These are phyloP conservation scores for Dactylellina parvicollis DNA, from an alignment of 2,329 filamentous ascomycete species.

Conservation along the genomic window DNA sequence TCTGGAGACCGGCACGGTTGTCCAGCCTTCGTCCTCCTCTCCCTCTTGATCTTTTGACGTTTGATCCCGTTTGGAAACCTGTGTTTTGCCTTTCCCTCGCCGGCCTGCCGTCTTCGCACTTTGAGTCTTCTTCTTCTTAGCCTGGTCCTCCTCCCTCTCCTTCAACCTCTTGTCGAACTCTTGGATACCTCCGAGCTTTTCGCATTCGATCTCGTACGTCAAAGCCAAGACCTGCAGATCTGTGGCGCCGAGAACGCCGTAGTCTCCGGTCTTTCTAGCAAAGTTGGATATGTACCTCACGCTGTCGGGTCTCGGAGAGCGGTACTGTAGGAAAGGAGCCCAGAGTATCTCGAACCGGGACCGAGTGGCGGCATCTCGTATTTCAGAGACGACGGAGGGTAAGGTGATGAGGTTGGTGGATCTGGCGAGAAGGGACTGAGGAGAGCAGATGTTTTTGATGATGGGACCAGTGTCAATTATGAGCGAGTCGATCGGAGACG, in stretches of 20 bases:
- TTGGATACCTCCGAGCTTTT: slow-evolving; percentile 70
- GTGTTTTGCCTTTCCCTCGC: slow-evolving; percentile 6
- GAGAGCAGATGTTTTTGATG: slow-evolving; percentile 88
- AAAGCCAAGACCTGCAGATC: slow-evolving; percentile 91
- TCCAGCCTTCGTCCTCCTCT: slow-evolving; percentile 32
- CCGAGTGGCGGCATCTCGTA: slow-evolving; percentile 82
- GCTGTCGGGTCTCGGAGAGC: slow-evolving; percentile 78
- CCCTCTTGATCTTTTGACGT: background rate
- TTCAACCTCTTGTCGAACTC: slow-evolving; percentile 30
- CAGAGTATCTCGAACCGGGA: slow-evolving; percentile 83
- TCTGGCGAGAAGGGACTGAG: slow-evolving; percentile 81
- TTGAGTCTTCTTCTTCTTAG: slow-evolving; percentile 1
- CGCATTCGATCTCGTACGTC: slow-evolving; percentile 92
- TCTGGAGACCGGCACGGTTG: slow-evolving; percentile 24
- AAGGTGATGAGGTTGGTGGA: slow-evolving; percentile 83
- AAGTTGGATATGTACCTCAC: slow-evolving; percentile 84
- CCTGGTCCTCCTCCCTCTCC: slow-evolving; percentile 8
- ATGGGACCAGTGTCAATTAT: slow-evolving; percentile 91
- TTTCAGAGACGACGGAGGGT: slow-evolving; percentile 85
- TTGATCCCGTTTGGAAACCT: background rate
- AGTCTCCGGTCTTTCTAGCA: slow-evolving; percentile 86
- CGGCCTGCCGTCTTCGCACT: slow-evolving; percentile 8
- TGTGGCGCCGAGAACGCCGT: slow-evolving; percentile 84
- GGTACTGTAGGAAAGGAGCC: slow-evolving; percentile 81
- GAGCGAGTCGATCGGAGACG: slow-evolving; percentile 72